Evolutionary conservation across 1,284 basidiomycete species (phyloP).

Genomic region (Phylloboletellus chloephorus): DNA sequence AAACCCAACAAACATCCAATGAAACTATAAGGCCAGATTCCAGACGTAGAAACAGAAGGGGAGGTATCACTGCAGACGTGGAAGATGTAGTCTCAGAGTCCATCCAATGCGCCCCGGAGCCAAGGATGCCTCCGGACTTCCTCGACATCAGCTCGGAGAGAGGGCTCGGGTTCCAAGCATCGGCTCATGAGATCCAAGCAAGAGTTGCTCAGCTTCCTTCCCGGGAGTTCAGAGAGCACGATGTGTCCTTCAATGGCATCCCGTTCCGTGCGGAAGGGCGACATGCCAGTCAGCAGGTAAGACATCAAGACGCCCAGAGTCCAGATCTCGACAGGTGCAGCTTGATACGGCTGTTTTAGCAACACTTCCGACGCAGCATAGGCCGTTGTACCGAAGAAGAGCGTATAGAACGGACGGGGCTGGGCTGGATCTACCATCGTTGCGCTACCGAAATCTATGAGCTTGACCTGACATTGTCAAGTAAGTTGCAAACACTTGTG

Average conservation of each 20-base stretch:
- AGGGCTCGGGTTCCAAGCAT: constrained; percentile 73
- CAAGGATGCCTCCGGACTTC: constrained; percentile 77
- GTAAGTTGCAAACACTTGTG: constrained; percentile 5
- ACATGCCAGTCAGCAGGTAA: constrained; percentile 80
- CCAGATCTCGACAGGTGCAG: constrained; percentile 85
- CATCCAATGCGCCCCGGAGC: constrained; percentile 39
- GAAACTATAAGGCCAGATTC: constrained; percentile 10
- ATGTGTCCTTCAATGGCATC: constrained; percentile 60
- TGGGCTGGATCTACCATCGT: constrained; percentile 66
- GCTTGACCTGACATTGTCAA: constrained; percentile 61
- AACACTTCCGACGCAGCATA: constrained; percentile 82
- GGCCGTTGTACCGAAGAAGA: constrained; percentile 78
- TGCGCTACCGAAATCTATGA: constrained; percentile 92
- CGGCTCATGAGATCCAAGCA: constrained; percentile 61
- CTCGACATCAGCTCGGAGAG: constrained; percentile 59
- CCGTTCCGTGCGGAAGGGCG: constrained; percentile 73
- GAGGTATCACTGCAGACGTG: constrained; percentile 9
- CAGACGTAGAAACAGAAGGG: constrained; percentile 3
- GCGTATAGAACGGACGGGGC: constrained; percentile 63
- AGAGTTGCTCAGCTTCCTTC: constrained; percentile 33
- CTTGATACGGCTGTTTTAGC: constrained; percentile 65
- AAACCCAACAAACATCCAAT: constrained; percentile 11
- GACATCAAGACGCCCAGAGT: constrained; percentile 86
- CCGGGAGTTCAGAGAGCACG: constrained; percentile 37
- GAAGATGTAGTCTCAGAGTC: constrained; percentile 12